These are phyloP conservation scores for Mycena citricolor DNA, from an alignment of 1,284 basidiomycete species.

Conservation along the genomic window DNA sequence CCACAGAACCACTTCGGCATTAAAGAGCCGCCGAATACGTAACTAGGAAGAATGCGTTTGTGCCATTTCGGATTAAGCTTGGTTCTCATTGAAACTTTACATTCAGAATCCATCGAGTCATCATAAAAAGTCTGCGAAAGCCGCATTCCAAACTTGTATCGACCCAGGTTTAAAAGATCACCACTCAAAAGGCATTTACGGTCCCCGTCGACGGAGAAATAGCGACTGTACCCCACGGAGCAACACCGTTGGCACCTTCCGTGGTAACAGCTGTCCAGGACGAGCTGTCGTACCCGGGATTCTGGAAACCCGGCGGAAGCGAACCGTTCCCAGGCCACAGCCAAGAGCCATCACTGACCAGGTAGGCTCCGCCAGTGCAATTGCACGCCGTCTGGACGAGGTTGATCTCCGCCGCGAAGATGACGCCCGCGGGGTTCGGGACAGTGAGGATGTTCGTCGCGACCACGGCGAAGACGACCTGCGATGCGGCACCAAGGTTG, in stretches of 20 bases:
- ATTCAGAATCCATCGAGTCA: too few species aligned
- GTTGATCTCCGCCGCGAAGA: constrained; percentile 5
- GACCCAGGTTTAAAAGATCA: too few species aligned
- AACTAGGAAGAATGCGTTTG: too few species aligned
- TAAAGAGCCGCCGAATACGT: too few species aligned
- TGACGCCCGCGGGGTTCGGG: constrained; percentile 2
- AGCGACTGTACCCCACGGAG: constrained; percentile 1
- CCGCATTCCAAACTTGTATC: too few species aligned
- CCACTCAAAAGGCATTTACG: too few species aligned
- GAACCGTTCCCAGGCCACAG: not conserved
- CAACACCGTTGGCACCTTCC: not conserved
- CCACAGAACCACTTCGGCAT: too few species aligned
- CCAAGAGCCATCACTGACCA: constrained; percentile 6
- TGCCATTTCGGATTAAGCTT: too few species aligned
- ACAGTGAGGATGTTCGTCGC: constrained; percentile 10
- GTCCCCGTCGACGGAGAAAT: too few species aligned
- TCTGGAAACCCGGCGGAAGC: not conserved
- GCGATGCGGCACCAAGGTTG: not conserved
- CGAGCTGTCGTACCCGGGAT: not conserved
- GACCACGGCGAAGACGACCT: constrained; percentile 7
- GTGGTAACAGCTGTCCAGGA: not conserved
- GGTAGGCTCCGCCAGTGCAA: constrained; percentile 5
- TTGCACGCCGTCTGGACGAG: not conserved
- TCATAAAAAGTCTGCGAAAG: too few species aligned
- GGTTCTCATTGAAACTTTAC: too few species aligned